Percentiles rank a stretch among this genome's conserved stretches.
Evolutionary conservation across 2,329 filamentous ascomycete genomes (phyloP).

Genomic region (Neonectria punicea): DNA sequence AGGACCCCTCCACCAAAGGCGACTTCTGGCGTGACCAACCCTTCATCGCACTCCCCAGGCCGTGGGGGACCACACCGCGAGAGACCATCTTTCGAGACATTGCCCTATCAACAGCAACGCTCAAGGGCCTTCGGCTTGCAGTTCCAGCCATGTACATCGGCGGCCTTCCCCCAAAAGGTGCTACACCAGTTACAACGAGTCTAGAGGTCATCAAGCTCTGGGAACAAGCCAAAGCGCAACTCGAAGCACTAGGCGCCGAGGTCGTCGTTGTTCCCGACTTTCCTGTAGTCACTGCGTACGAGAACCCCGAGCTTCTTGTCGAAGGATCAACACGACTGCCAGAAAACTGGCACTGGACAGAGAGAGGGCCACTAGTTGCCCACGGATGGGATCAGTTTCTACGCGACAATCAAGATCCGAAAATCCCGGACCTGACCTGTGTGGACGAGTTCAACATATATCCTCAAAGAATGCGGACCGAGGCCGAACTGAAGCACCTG

Average conservation of each 20-base stretch:
- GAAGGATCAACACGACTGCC: constrained; percentile 40
- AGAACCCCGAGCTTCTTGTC: constrained; percentile 54
- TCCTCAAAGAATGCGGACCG: constrained; percentile 41
- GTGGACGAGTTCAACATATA: constrained; percentile 54
- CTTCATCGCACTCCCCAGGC: constrained; percentile 53
- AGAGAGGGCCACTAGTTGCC: constrained; percentile 59
- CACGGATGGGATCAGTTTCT: constrained; percentile 64
- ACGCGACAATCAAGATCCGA: constrained; percentile 50
- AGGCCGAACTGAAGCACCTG: constrained; percentile 31
- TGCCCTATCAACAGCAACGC: constrained; percentile 47
- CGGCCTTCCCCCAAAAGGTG: not conserved
- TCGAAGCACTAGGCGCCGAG: constrained; percentile 15
- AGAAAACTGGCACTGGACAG: constrained; percentile 57
- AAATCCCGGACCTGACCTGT: constrained; percentile 43
- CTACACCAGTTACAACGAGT: not conserved
- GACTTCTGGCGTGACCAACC: constrained; percentile 67
- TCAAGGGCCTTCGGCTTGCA: constrained; percentile 42
- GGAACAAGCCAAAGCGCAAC: constrained; percentile 4
- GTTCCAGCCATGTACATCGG: constrained; percentile 14
- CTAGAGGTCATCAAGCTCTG: not conserved
- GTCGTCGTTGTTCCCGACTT: constrained; percentile 47
- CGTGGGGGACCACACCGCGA: constrained; percentile 1
- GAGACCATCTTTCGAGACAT: constrained; percentile 29
- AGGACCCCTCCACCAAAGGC: constrained; percentile 49
- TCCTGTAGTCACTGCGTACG: constrained; percentile 57